Base-by-base conservation (phyloP, 768 basidiomycete species). In the Leccinum uliginosum region DNA sequence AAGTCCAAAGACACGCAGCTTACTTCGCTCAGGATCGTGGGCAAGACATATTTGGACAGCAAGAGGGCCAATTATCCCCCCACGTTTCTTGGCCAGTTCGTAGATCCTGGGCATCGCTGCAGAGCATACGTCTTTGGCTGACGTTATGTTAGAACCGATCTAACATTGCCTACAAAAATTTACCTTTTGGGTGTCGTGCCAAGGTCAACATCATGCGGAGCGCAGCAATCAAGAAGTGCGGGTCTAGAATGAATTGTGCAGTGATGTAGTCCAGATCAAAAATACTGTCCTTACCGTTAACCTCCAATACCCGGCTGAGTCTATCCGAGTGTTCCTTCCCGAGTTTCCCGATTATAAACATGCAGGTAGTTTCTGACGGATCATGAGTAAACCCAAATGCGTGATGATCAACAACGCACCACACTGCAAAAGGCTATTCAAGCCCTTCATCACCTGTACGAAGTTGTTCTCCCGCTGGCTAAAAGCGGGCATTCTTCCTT, bases 391-490 rank as follows among this genome's bases (percentile, higher is more conserved):
- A 7, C 1, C 7, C 14, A 0, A 21, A 38, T 34, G 15, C 24
- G 23, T 0, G n/a, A 43, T 12, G 6, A 44, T 15, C 27, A 30
- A 3, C 9, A 38, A 57, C 66, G 34, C 11, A 67, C 66, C 48
- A 11, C 55, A 63, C 8, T 56, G 46, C 55, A 62, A 24, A 17
- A 67, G 27, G 24, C 58, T 60, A 10, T 17, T 55, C 43, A 67
- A 32, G 29, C 63, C 59, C 4, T 68, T 59, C 66, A 67, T 67
- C 17, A 54, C 66, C 21, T 59, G 63, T 26, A 50, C 50, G 23
- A 68, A 63, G 32, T 56, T 58, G 8, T 49, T 46, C 11, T 19
- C 53, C 0, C 32, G 34, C 21, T 51, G 34, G 2, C 1, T 4
- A 17, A 12, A 32, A 11, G 32, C 14, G 5, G 32, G 12, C 14